Conservation (phyloP, 2,329 filamentous ascomycete genomes). For the Amauroascus verrucosus region DNA sequence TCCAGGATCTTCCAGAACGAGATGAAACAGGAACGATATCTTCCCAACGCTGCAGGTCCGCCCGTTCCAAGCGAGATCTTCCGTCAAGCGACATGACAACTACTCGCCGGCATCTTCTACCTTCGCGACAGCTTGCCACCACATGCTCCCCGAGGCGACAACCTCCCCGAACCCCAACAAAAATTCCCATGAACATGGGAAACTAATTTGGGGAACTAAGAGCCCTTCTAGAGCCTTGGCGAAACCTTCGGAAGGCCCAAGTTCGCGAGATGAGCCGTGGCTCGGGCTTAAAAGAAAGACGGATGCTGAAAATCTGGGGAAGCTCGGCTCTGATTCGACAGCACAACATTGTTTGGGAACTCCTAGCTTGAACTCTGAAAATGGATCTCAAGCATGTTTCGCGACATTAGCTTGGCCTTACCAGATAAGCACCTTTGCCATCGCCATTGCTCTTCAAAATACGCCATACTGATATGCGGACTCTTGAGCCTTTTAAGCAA, state of each 20-base stretch:
- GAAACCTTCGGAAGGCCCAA: background rate
- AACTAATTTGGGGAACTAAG: background rate
- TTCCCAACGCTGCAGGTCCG: background rate
- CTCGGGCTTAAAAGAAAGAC: background rate
- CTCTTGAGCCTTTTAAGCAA: no score
- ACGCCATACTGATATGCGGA: no score
- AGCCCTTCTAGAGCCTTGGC: slow-evolving; percentile 2
- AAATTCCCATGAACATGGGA: background rate
- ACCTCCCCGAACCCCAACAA: background rate
- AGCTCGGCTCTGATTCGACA: background rate
- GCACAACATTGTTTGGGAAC: background rate
- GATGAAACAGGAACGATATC: slow-evolving; percentile 4
- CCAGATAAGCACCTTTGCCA: no score
- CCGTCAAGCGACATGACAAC: no score
- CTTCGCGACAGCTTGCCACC: background rate
- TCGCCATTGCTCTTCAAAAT: no score
- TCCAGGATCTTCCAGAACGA: slow-evolving; percentile 6
- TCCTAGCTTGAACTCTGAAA: no score
- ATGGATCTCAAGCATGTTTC: background rate
- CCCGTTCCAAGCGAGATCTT: background rate
- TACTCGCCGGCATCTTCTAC: no score
- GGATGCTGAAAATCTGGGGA: background rate
- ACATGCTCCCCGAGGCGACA: background rate
- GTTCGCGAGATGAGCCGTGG: background rate
- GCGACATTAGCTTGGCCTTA: background rate